Percentiles rank a stretch among this genome's conserved stretches.
phyloP scores from a whole-genome alignment of 345 rosid species.

The Iberis pinnata region DNA sequence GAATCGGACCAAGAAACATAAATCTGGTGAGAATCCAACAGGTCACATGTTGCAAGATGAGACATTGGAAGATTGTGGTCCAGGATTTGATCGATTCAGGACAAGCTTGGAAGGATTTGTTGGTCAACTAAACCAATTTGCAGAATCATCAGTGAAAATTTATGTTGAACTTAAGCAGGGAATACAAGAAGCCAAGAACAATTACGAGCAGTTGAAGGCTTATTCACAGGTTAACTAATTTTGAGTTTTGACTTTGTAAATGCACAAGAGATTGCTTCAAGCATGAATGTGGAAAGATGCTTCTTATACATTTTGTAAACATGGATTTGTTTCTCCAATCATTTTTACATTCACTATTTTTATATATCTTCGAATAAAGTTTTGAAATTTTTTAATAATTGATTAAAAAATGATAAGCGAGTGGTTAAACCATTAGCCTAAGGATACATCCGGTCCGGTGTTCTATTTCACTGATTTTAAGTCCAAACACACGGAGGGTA shows the following conservation, averaged over 20 bases:
- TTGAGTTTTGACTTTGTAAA: conserved; percentile 28
- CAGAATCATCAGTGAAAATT: conserved; percentile 49
- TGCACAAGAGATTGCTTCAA: conserved; percentile 18
- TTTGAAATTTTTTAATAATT: too few species aligned
- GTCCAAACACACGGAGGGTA: too few species aligned
- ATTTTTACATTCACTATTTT: too few species aligned
- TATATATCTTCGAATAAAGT: too few species aligned
- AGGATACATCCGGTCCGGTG: too few species aligned
- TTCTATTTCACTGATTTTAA: too few species aligned
- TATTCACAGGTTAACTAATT: conserved; percentile 17
- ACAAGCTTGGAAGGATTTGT: conserved; percentile 52
- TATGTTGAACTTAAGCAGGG: conserved; percentile 40
- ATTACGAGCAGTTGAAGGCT: conserved; percentile 29
- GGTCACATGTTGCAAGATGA: conserved; percentile 46
- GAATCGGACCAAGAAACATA: conserved; percentile 48
- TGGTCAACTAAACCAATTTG: conserved; percentile 43
- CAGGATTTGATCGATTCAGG: conserved; percentile 49
- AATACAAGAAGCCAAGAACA: conserved; percentile 43
- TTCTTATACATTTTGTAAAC: too few species aligned
- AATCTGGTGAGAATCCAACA: conserved; percentile 30
- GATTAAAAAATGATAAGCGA: too few species aligned
- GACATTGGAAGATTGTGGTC: conserved; percentile 42
- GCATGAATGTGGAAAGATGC: too few species aligned
- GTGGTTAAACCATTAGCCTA: too few species aligned
- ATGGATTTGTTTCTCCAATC: too few species aligned